Percentiles rank a stretch among this genome's conserved stretches.
These are phyloP conservation scores for Pleurotus tuoliensis DNA, from an alignment of 768 basidiomycete species.

Conservation along the genomic window DNA sequence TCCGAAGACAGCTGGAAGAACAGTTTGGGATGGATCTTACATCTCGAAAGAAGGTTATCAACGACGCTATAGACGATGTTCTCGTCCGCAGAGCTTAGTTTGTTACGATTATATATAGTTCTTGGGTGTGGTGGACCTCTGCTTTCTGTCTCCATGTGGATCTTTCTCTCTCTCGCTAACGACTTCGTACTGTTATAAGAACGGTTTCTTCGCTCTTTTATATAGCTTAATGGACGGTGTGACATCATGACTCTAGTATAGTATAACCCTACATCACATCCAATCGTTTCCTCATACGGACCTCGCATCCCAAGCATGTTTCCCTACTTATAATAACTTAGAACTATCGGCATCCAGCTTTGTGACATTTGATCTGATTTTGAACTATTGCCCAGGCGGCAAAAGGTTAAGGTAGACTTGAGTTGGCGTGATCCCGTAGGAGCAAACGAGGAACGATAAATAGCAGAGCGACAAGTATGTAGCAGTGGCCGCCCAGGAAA, in stretches of 20 bases:
- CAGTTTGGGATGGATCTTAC: slow-evolving; percentile 77
- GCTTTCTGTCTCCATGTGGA: slow-evolving; percentile 11
- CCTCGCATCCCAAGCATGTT: slow-evolving; percentile 13
- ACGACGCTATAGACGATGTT: slow-evolving; percentile 70
- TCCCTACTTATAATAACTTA: slow-evolving; percentile 9
- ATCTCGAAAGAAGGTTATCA: slow-evolving; percentile 68
- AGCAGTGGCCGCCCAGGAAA: too few species aligned
- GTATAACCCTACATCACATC: slow-evolving; percentile 4
- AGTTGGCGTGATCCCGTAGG: too few species aligned
- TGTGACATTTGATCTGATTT: neutral
- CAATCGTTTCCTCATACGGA: slow-evolving; percentile 14
- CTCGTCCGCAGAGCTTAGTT: slow-evolving; percentile 47
- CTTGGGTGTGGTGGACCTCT: slow-evolving; percentile 10
- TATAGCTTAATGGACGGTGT: slow-evolving; percentile 11
- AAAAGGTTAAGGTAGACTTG: too few species aligned
- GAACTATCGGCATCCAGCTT: slow-evolving; percentile 6
- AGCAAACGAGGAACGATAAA: too few species aligned
- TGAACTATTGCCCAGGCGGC: neutral
- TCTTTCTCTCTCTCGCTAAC: slow-evolving; percentile 9
- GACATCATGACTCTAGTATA: slow-evolving; percentile 12
- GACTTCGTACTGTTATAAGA: neutral
- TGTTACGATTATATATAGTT: neutral
- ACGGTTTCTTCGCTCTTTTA: slow-evolving; percentile 4
- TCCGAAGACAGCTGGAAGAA: slow-evolving; percentile 80
- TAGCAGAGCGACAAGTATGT: too few species aligned